Evolutionary conservation across 768 basidiomycete genomes (phyloP), one percentile per base, ranked within the genome.

Genomic region (Mycena filopes): DNA sequence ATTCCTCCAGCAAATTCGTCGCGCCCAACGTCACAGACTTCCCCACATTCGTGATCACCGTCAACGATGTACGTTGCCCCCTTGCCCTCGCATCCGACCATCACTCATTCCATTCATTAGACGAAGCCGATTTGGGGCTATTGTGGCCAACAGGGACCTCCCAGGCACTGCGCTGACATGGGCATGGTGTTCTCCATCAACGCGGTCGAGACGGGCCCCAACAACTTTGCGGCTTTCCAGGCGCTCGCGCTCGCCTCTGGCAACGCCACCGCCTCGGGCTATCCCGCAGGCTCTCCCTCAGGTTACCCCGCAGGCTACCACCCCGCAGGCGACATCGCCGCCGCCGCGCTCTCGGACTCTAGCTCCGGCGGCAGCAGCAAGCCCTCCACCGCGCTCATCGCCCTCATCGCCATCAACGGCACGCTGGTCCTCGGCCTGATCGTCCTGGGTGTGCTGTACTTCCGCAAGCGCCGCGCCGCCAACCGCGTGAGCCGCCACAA

Each of bases 141-240:
- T 74, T 84, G 84, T 67, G 73, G 71, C 10, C 82, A 83, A 61
- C 33, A 63, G 13, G 73, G 70, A 2, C n/a, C n/a, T n/a, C n/a
- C n/a, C n/a, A n/a, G n/a, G n/a, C 63, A 85, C 72, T 84, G 84
- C 69, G n/a, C n/a, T n/a, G 74, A 74, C 1, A 58, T 72, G 46
- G 83, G 84, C 45, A 85, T 84, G 84, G 84, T 85, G 59, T 84
- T 84, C 72, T 70, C 81, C 18, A 77, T 76, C 60, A 86, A 83
- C 71, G 78, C 83, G 9, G 72, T 74, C 36, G 63, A 65, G 33
- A 43, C 48, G 4, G 63, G 63, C 0, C 63, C 63, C 21, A 78
- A 82, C 60, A 81, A 59, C 55, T 56, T 56, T 28, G 48, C 40
- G 8, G 45, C 60, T 2, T 29, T 59, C 38, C 40, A 48, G 21